Conservation (phyloP, 2,329 filamentous ascomycete species). For the Coleophoma eucalyptorum region DNA sequence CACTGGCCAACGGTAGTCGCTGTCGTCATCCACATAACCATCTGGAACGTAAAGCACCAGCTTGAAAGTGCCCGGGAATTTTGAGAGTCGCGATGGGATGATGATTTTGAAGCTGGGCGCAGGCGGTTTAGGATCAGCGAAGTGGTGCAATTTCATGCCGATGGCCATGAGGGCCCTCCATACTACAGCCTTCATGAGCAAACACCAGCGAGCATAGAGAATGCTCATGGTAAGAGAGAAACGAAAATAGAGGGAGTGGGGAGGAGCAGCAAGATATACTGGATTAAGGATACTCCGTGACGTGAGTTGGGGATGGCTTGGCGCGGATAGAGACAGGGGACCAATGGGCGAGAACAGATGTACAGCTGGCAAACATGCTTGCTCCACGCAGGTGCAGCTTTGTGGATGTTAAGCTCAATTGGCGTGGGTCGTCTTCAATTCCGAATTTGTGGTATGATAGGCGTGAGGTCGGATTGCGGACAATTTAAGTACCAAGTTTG, state of each 20-base stretch:
- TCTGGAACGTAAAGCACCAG: conserved; percentile 39
- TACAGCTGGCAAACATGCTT: no score
- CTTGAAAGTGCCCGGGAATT: conserved; percentile 26
- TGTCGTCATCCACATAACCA: conserved; percentile 27
- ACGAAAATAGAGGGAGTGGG: background rate
- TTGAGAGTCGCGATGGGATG: conserved; percentile 25
- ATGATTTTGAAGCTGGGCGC: conserved; percentile 25
- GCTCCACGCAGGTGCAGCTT: no score
- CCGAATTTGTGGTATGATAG: no score
- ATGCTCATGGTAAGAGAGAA: conserved; percentile 13
- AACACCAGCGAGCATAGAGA: conserved; percentile 9
- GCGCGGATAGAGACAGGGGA: no score
- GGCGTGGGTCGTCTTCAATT: no score
- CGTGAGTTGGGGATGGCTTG: no score
- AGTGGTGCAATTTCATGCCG: conserved; percentile 28
- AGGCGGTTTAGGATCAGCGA: conserved; percentile 24
- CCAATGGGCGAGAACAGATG: no score
- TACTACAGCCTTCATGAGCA: conserved; percentile 26
- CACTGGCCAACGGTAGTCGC: conserved; percentile 37
- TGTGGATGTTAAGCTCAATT: no score
- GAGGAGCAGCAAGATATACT: background rate
- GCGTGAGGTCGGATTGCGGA: no score
- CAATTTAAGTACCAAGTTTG: no score
- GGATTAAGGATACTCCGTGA: background rate
- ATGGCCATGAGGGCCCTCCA: conserved; percentile 29